Evolutionary conservation across 768 basidiomycete genomes (phyloP), one percentile per base, ranked within the genome.

Genomic region (Pholiota molesta): DNA sequence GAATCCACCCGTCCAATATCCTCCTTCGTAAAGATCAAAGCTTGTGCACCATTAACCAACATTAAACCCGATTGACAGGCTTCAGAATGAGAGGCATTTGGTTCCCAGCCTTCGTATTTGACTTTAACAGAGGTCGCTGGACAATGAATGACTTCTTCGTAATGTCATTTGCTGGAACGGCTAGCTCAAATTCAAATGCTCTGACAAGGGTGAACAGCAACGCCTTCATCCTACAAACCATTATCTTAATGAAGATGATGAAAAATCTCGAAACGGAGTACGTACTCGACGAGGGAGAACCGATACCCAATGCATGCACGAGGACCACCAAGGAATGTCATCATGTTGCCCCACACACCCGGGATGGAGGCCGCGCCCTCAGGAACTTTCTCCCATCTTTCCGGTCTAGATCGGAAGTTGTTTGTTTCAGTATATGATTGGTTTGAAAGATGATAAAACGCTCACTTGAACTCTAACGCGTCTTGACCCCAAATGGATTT

Each of bases 231-330:
- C 74, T 75, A 55, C 2, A 35, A 39, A 21, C 8, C 31, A 16
- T 3, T 8, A 52, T 28, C 14, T 11, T 44, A 3, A 56, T 47
- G 8, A 33, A 19, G 21, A 17, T 19, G 11, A 31, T 19, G 2
- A 28, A 10, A 49, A 28, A 16, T 39, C 29, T 16, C 35, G 13
- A 37, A 21, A 35, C 5, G 42, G 9, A 23, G 16, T 10, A 79
- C 84, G 42, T 61, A 86, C 84, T 87, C 86, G 17, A 83, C 74
- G 19, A 89, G 70, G 14, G 89, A 78, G 69, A 90, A 90, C 4
- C 85, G 81, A 69, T 83, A 89, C 0, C 88, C 88, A 33, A 90
- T 89, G 62, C 89, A 91, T 0, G 86, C 80, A n/a, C 81, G 79
- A 17, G 86, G 85, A 9, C 89, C 89, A 35, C 86, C 86, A 2